A percentile compares a stretch with the other conserved stretches of the same genome.
Evolutionary conservation across 331 rosid species (phyloP).

Genomic region (Phaseolus coccineus): DNA sequence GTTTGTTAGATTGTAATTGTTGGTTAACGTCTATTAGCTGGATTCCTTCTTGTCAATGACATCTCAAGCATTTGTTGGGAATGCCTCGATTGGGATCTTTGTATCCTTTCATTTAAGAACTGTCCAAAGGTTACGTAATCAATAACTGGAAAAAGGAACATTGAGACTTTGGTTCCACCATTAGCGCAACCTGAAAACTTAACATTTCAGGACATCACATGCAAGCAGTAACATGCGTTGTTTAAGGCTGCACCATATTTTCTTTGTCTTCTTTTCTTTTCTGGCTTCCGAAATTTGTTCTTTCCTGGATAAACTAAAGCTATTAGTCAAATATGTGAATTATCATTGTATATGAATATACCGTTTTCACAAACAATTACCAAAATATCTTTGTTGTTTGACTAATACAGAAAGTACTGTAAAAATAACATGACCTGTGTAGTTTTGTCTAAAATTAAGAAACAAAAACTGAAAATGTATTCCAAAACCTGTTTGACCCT

Average conservation of each 20-base stretch:
- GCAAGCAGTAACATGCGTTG: not conserved
- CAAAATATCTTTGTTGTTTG: not conserved
- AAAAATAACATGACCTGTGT: not conserved
- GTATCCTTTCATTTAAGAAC: conserved; percentile 11
- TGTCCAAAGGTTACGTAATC: not conserved
- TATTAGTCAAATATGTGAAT: not conserved
- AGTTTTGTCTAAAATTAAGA: not conserved
- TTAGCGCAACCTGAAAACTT: not conserved
- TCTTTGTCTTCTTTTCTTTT: conserved; percentile 18
- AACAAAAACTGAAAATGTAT: not conserved
- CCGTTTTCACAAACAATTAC: not conserved
- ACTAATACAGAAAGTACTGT: not conserved
- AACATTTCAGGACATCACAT: not conserved
- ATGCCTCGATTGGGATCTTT: conserved; percentile 21
- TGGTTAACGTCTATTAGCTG: conserved; percentile 21
- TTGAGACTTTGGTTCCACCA: not conserved
- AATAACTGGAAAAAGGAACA: not conserved
- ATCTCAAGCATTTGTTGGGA: not conserved
- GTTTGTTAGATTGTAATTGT: not conserved
- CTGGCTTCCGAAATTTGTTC: conserved; percentile 23
- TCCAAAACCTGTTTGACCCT: not conserved
- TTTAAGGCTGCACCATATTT: not conserved
- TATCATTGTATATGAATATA: too few relatives aligned
- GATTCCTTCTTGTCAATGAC: conserved; percentile 6
- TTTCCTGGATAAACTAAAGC: conserved; percentile 2